Evolutionary conservation across 1,284 basidiomycete species (phyloP).

Genomic region (Agaricales sp.): DNA sequence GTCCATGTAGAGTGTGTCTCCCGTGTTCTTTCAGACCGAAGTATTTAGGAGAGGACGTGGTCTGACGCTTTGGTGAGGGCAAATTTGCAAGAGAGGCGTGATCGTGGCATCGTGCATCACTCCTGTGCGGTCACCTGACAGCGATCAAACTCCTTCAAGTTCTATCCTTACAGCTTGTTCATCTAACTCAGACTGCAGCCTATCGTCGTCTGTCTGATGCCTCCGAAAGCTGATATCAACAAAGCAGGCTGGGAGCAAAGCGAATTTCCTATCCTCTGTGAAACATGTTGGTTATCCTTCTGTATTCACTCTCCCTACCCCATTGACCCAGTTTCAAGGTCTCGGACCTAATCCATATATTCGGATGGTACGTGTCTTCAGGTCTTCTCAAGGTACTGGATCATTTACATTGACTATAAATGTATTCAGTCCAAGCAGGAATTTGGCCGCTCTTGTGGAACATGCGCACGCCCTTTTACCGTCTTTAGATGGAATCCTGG

Average conservation of each 20-base stretch:
- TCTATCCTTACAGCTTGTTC: background rate
- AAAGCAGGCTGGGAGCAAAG: conserved; percentile 88
- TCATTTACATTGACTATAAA: conserved; percentile 3
- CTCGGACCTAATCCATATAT: conserved; percentile 84
- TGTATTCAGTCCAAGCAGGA: conserved; percentile 84
- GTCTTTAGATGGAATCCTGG: conserved; percentile 99
- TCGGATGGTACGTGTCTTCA: conserved; percentile 59
- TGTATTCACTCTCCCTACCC: conserved; percentile 8
- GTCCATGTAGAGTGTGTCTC: conserved; percentile 3
- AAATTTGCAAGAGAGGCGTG: background rate
- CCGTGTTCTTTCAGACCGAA: background rate
- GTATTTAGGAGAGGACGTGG: too few species aligned
- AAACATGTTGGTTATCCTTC: conserved; percentile 62
- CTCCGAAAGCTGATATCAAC: conserved; percentile 77
- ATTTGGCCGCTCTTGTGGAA: conserved; percentile 90
- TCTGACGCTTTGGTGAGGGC: too few species aligned
- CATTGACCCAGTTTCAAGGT: conserved; percentile 33
- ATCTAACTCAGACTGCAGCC: background rate
- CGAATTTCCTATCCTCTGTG: conserved; percentile 84
- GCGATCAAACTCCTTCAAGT: background rate
- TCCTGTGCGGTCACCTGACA: background rate
- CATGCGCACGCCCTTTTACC: conserved; percentile 93
- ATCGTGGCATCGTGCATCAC: too few species aligned
- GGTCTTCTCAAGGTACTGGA: conserved; percentile 5
- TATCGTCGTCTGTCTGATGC: conserved; percentile 28